These are phyloP conservation scores for Aspergillaceae sp. DNA, from an alignment of 2,329 filamentous ascomycete genomes.

Conservation along the genomic window DNA sequence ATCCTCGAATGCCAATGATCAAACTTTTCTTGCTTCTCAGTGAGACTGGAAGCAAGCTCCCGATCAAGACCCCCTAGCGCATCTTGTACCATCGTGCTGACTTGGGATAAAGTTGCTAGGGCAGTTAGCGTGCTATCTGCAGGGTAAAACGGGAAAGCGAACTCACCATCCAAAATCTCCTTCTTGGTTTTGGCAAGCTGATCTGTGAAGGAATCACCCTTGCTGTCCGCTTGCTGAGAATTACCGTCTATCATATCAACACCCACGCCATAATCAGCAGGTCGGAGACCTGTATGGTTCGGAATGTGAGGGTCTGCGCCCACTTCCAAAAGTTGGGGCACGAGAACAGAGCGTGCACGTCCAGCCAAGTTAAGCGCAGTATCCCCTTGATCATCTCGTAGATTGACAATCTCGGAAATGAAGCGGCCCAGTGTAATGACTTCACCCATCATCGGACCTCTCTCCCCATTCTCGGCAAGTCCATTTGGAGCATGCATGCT, in stretches of 20 bases:
- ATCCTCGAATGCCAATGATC: slow-evolving; percentile 75
- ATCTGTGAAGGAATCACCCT: slow-evolving; percentile 34
- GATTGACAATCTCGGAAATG: slow-evolving; percentile 95
- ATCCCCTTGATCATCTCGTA: slow-evolving; percentile 86
- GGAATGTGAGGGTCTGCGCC: slow-evolving; percentile 87
- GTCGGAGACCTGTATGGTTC: slow-evolving; percentile 79
- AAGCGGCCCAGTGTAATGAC: slow-evolving; percentile 85
- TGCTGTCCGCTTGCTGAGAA: slow-evolving; percentile 39
- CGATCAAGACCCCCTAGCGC: slow-evolving; percentile 70
- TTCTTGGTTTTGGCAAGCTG: slow-evolving; percentile 39
- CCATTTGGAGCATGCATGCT: slow-evolving; percentile 39
- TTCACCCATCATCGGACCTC: slow-evolving; percentile 36
- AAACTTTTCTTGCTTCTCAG: slow-evolving; percentile 72
- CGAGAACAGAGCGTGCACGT: slow-evolving; percentile 89
- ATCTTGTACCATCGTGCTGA: slow-evolving; percentile 62
- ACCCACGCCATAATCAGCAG: slow-evolving; percentile 90
- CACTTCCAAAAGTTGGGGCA: slow-evolving; percentile 92
- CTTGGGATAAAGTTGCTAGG: slow-evolving; percentile 31
- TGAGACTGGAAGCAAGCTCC: slow-evolving; percentile 71
- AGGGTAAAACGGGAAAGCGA: background rate
- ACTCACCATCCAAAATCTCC: slow-evolving; percentile 38
- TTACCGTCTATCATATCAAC: slow-evolving; percentile 49
- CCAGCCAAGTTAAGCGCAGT: slow-evolving; percentile 92
- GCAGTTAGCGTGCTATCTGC: slow-evolving; percentile 26
- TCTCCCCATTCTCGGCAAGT: slow-evolving; percentile 15